Evolutionary conservation across 2,329 filamentous ascomycete species (phyloP).

Genomic region (Aphanoascus verrucosus): DNA sequence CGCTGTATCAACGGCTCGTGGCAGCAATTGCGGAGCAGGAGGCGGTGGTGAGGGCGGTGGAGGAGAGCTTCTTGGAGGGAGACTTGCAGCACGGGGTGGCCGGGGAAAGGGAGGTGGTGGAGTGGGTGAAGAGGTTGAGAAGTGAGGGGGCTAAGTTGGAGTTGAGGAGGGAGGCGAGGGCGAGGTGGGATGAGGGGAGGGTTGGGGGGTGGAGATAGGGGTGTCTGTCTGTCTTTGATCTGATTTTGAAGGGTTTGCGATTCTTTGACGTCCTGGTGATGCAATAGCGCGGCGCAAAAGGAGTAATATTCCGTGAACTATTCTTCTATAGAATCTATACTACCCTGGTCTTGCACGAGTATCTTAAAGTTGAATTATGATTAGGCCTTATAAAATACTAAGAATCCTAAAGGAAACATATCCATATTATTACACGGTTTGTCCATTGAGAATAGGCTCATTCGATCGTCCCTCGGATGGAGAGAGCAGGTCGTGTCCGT

Average conservation of each 20-base stretch:
- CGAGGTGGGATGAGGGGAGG: constrained; percentile 89
- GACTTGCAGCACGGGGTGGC: constrained; percentile 41
- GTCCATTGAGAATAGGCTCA: neutral
- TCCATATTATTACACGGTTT: too few relatives aligned
- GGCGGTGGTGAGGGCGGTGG: constrained; percentile 64
- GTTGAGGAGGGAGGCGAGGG: constrained; percentile 72
- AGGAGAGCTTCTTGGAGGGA: constrained; percentile 80
- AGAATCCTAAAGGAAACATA: too few relatives aligned
- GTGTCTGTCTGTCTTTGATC: neutral
- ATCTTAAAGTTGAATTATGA: too few relatives aligned
- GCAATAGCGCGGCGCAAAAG: neutral
- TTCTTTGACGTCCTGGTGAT: neutral
- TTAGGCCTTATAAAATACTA: too few relatives aligned
- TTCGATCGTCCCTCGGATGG: neutral
- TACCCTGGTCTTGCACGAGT: too few relatives aligned
- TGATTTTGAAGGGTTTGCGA: neutral
- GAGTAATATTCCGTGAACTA: neutral
- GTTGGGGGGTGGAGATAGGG: constrained; percentile 81
- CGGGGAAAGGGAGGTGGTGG: constrained; percentile 68
- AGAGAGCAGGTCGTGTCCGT: neutral
- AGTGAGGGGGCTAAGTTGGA: constrained; percentile 72
- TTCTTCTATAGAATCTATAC: too few relatives aligned
- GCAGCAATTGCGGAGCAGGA: constrained; percentile 76
- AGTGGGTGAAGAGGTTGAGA: constrained; percentile 73
- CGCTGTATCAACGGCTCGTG: constrained; percentile 70